Base-by-base conservation (phyloP, 768 basidiomycete species). In the Boletellus sp. region DNA sequence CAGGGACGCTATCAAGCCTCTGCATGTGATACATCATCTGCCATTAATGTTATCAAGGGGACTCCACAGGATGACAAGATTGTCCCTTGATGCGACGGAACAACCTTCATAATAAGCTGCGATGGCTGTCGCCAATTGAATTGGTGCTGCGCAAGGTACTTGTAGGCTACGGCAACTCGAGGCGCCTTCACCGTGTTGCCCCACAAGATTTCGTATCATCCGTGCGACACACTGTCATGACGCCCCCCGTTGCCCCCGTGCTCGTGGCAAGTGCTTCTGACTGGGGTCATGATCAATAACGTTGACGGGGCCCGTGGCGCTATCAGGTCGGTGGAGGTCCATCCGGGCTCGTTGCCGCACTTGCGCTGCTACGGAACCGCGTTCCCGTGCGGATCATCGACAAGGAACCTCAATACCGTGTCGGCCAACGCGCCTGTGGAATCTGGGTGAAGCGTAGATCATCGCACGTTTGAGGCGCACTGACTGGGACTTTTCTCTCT, bases 371-470 rank as follows among this genome's bases (percentile, higher is more conserved):
- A 15, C 66, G 66, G 24, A 78, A 78, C 57, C 70, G 72, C 7
- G 62, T 80, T 15, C 69, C 75, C 7, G 74, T 81, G 6, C 76
- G 78, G 17, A 72, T 83, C 19, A 74, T 83, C 37, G 75, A 82
- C 47, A 78, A 76, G 52, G 71, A 70, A 46, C 56, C 65, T 0
- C 45, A 63, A 1, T 64, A 69, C 10, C 67, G 62, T 12, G 52
- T 70, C n/a, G 73, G 73, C 6, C 70, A 73, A 48, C 71, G 76
- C 2, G 73, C 69, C 6, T 61, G 62, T 4, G 74, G 68, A 1
- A 55, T 78, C 20, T 73, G 72, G 70, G 74, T 73, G 37, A 5
- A 38, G 38, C 2, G 9, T 6, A 4, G 9, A 10, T 36, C 6
- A 17, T 35, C 6, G 6, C 28, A 28, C 11, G 28, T n/a, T n/a